Evolutionary conservation across 306 rosid species (phyloP), one percentile per base, ranked within the genome.

Genomic region (Alnus rubra): DNA sequence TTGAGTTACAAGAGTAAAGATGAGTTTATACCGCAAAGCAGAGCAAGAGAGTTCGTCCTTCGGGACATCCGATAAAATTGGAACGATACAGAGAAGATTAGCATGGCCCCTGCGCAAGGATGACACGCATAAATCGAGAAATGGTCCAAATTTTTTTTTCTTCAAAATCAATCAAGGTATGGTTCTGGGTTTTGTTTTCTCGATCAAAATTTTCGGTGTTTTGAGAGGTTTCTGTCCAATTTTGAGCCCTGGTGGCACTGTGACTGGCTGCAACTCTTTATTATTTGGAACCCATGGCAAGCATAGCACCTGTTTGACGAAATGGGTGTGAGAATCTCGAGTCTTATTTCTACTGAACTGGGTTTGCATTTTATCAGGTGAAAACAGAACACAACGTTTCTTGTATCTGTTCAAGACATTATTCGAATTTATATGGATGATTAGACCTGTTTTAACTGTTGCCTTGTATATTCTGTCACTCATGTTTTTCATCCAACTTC

Each of bases 321-420:
- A 67, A 67, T 39, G 72, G 5, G 10, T 67, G 72, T 35, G 13
- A 39, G 49, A 7, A 67, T 67, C 30, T 39, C 7, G 50, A 31
- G 2, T 62, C n/a, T 67, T 67, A 18, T 15, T 0, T 37, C 2
- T 8, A 67, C 11, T 8, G 50, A 67, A 16, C 50, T 67, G 50
- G 14, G 8, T 18, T 39, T 33, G 49, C 49, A 33, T 33, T 33
- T 33, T 33, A 33, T 33, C 0, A 33, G 37, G 37, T 33, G 37
- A 33, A 33, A 33, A 2, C 2, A 33, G 2, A 33, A 33, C 37
- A 1, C 37, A 33, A 33, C 2, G 37, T 33, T 2, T 33, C 97
- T 94, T 68, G 97, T 23, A 23, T 23, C 28, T 23, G 28, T 23
- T 23, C 37, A 33, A 33, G 97, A 76, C 96, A 94, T 97, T 94